These are phyloP conservation scores for Nasturtium officinale DNA, from an alignment of 345 rosid species.

Conservation along the genomic window DNA sequence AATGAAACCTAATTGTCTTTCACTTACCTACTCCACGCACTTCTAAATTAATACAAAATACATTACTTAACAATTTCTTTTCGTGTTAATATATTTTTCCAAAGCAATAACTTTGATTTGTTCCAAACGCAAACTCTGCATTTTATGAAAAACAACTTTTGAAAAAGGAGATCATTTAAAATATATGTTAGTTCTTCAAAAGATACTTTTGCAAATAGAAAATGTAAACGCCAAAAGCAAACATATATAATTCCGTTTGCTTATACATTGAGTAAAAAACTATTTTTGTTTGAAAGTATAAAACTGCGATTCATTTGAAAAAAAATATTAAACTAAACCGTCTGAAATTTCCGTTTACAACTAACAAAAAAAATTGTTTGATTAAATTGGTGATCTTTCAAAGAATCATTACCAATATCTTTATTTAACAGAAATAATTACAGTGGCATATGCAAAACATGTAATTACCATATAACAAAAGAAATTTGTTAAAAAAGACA, in stretches of 20 bases:
- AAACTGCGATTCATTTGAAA: neutral
- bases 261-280: neutral
- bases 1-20: slow-evolving; percentile 24
- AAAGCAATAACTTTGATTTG: slow-evolving; percentile 12
- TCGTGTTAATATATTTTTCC: slow-evolving; percentile 8
- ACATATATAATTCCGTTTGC: neutral
- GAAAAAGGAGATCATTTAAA: neutral
- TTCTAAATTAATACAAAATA: slow-evolving; percentile 14
- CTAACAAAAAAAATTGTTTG: neutral
- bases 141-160: neutral
- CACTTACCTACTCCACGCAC: slow-evolving; percentile 39
- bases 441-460: neutral
- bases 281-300: neutral
- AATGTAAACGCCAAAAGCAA: neutral
- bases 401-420: neutral
- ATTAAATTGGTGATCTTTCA: too few relatives aligned
- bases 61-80: slow-evolving; percentile 25
- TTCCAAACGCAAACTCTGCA: neutral
- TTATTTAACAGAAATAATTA: neutral
- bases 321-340: neutral
- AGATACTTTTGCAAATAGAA: neutral
- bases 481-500: neutral
- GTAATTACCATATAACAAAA: neutral
- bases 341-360: neutral
- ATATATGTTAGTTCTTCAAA: neutral